These are phyloP conservation scores for Malus hybrid DNA, from an alignment of 331 rosid genomes.

Conservation along the genomic window DNA sequence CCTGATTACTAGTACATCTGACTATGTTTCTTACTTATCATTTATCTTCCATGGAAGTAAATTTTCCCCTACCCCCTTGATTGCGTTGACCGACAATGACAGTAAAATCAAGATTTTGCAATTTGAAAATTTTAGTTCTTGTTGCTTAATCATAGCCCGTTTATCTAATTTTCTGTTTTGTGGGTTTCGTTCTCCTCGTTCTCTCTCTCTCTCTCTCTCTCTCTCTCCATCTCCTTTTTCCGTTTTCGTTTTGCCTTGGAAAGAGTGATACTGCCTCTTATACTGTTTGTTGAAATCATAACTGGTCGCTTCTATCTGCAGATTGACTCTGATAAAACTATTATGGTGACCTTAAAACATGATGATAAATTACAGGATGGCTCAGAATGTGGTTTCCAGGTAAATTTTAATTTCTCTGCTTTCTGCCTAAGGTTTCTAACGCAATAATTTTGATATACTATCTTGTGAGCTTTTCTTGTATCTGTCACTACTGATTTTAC, in stretches of 20 bases:
- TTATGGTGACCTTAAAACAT: slow-evolving; percentile 84
- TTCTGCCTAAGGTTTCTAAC: slow-evolving; percentile 12
- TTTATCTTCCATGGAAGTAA: background rate
- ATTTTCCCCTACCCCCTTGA: background rate
- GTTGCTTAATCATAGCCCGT: background rate
- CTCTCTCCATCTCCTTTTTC: background rate
- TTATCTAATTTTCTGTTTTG: background rate
- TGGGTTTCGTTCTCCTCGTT: background rate
- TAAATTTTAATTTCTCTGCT: slow-evolving; percentile 24
- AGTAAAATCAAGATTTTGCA: background rate
- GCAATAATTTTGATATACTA: background rate
- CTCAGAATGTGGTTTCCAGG: slow-evolving; percentile 97
- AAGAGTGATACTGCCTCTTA: background rate
- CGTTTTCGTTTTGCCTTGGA: background rate
- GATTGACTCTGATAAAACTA: slow-evolving; percentile 95
- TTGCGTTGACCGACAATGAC: background rate
- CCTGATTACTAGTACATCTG: background rate
- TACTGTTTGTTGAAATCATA: background rate
- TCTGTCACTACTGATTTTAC: background rate
- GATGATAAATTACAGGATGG: slow-evolving; percentile 98
- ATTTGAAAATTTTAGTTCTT: background rate
- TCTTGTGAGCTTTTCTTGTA: background rate
- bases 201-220: background rate
- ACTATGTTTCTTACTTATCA: background rate
- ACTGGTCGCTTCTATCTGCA: slow-evolving; percentile 20